phyloP scores from a whole-genome alignment of 306 rosid species.

The Mimosa bimucronata region DNA sequence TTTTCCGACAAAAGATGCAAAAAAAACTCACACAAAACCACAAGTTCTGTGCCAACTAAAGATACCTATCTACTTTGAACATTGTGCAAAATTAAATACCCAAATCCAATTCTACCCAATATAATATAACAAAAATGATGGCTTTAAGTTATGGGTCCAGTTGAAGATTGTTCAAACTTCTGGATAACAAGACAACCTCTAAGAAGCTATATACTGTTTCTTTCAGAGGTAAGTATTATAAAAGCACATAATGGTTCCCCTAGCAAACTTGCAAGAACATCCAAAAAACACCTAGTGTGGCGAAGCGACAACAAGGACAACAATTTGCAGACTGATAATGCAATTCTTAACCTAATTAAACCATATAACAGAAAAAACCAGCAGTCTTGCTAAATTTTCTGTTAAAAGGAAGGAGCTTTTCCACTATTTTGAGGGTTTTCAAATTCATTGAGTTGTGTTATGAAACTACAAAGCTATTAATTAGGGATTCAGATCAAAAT shows the following conservation, averaged over 20 bases:
- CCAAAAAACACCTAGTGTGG: not conserved
- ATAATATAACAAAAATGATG: not conserved
- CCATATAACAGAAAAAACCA: not conserved
- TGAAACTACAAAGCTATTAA: not conserved
- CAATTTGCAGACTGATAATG: not conserved
- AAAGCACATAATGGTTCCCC: not conserved
- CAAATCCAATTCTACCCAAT: slow-evolving; percentile 1
- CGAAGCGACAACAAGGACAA: not conserved
- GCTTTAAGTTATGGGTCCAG: not conserved
- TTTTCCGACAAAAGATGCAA: not conserved
- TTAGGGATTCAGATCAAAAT: not conserved
- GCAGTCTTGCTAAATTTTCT: not conserved
- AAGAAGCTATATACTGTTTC: not conserved
- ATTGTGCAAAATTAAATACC: not conserved
- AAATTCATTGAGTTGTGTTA: not conserved
- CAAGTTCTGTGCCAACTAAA: not conserved
- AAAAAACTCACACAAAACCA: not conserved
- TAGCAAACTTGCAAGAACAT: not conserved
- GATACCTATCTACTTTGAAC: not conserved
- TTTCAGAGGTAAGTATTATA: not conserved
- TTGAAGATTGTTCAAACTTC: slow-evolving; percentile 3
- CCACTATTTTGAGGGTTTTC: not conserved
- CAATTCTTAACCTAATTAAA: not conserved
- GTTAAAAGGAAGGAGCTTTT: not conserved
- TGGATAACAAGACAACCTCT: not conserved